These are phyloP conservation scores for Blepharisma stoltei DNA, from an alignment of 73 alveolate species.

Conservation along the genomic window DNA sequence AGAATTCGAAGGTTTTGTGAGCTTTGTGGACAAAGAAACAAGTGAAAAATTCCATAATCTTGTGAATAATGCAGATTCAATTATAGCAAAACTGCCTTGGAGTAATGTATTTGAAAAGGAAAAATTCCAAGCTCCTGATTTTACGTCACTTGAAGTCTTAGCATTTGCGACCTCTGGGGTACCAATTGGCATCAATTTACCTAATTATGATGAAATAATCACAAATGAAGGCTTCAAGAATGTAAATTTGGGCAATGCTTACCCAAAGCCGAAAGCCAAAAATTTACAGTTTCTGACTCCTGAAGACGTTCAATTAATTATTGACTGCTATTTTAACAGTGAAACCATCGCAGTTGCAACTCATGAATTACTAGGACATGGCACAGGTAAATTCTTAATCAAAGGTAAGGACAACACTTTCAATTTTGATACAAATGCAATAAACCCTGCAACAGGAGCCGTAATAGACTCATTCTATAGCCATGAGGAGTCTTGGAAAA, in stretches of 20 bases:
- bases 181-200: conserved; percentile 90
- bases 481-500: conserved; percentile 87
- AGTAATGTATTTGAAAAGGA: conserved; percentile 88
- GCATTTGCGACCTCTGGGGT: conserved; percentile 85
- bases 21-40: conserved; percentile 81
- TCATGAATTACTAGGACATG: conserved; percentile 93
- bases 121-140: conserved; percentile 70
- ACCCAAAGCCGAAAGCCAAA: conserved; percentile 38
- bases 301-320: conserved; percentile 35
- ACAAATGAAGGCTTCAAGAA: conserved; percentile 85
- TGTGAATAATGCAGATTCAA: conserved; percentile 72
- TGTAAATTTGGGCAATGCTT: conserved; percentile 79
- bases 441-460: conserved; percentile 86
- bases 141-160: conserved; percentile 82
- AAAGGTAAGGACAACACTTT: conserved; percentile 70
- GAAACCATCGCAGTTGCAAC: conserved; percentile 71
- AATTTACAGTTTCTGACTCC: conserved; percentile 43
- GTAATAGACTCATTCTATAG: conserved; percentile 68
- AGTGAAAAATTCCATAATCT: conserved; percentile 68
- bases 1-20: conserved; percentile 90
- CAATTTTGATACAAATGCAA: conserved; percentile 61
- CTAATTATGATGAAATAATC: conserved; percentile 90
- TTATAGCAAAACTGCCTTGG: conserved; percentile 92
- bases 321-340: conserved; percentile 34
- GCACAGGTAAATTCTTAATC: conserved; percentile 84